phyloP scores from a whole-genome alignment of 23 red algal genomes.

The Agarophyton chilense region DNA sequence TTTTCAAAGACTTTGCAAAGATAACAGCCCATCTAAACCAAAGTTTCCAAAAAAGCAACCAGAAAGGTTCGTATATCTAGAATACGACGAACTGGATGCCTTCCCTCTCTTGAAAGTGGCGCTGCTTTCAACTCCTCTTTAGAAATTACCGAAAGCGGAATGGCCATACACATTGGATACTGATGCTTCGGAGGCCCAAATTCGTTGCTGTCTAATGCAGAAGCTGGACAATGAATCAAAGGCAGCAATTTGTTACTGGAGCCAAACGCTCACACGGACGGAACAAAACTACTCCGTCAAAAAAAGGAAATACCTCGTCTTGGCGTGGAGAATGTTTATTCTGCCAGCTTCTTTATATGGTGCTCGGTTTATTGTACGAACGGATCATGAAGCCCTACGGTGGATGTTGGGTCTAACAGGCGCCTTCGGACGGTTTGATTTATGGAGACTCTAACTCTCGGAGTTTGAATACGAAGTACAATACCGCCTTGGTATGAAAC shows the following conservation, averaged over 20 bases:
- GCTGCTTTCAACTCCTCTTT: no score
- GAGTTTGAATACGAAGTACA: slow-evolving; percentile 41
- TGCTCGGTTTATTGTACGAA: slow-evolving; percentile 16
- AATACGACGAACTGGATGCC: no score
- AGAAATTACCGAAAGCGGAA: no score
- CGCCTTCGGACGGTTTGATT: not conserved
- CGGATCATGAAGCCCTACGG: slow-evolving; percentile 27
- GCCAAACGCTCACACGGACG: no score
- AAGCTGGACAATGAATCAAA: no score
- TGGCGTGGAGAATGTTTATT: slow-evolving; percentile 42
- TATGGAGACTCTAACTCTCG: not conserved
- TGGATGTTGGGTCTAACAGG: slow-evolving; percentile 32
- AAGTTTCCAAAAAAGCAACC: not conserved
- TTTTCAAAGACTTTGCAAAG: slow-evolving; percentile 8
- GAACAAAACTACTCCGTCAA: slow-evolving; percentile 10
- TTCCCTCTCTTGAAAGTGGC: no score
- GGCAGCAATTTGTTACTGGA: no score
- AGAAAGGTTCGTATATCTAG: no score
- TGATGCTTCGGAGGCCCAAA: no score
- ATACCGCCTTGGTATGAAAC: no score
- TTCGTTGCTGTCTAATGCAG: no score
- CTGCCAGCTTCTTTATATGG: not conserved
- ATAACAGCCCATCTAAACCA: not conserved
- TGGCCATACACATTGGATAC: no score
- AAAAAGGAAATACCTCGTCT: slow-evolving; percentile 6